These are phyloP conservation scores for Exophiala calicioides DNA, from an alignment of 2,329 filamentous ascomycete genomes.

Conservation along the genomic window DNA sequence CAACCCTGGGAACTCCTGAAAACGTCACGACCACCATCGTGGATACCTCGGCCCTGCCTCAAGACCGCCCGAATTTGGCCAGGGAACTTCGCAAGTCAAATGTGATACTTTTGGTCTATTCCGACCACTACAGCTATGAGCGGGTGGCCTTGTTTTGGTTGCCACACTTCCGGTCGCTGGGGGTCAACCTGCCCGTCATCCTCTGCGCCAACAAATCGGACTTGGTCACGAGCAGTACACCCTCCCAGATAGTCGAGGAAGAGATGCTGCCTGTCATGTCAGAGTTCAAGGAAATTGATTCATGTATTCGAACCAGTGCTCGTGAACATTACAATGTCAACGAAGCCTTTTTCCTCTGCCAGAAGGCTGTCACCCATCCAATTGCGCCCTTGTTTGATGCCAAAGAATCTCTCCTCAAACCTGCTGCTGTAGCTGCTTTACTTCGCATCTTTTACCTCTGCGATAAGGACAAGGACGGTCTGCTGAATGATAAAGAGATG, in stretches of 20 bases:
- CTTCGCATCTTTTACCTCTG: constrained; percentile 92
- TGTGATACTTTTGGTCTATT: constrained; percentile 94
- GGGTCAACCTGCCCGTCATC: constrained; percentile 97
- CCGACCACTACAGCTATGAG: constrained; percentile 98
- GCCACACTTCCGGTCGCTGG: constrained; percentile 93
- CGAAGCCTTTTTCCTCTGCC: constrained; percentile 95
- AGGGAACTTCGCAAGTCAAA: constrained; percentile 97
- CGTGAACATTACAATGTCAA: constrained; percentile 92
- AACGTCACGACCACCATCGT: constrained; percentile 97
- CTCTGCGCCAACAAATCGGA: constrained; percentile 98
- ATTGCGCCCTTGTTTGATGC: constrained; percentile 96
- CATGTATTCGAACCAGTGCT: constrained; percentile 91
- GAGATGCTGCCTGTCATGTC: constrained; percentile 98
- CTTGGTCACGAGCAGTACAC: constrained; percentile 70
- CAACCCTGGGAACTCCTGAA: constrained; percentile 87
- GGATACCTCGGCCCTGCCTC: constrained; percentile 92
- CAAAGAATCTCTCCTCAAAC: constrained; percentile 86
- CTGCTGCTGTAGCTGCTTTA: constrained; percentile 80
- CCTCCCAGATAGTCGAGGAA: constrained; percentile 85
- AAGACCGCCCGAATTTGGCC: constrained; percentile 84
- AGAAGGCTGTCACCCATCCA: constrained; percentile 96
- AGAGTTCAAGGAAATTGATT: constrained; percentile 98
- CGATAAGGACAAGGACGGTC: constrained; percentile 94
- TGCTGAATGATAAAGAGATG: constrained; percentile 86
- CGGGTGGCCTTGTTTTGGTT: constrained; percentile 97